Percentiles rank a stretch among this genome's conserved stretches.
These are phyloP conservation scores for Aureobasidium sp. DNA, from an alignment of 2,329 filamentous ascomycete species.

Conservation along the genomic window DNA sequence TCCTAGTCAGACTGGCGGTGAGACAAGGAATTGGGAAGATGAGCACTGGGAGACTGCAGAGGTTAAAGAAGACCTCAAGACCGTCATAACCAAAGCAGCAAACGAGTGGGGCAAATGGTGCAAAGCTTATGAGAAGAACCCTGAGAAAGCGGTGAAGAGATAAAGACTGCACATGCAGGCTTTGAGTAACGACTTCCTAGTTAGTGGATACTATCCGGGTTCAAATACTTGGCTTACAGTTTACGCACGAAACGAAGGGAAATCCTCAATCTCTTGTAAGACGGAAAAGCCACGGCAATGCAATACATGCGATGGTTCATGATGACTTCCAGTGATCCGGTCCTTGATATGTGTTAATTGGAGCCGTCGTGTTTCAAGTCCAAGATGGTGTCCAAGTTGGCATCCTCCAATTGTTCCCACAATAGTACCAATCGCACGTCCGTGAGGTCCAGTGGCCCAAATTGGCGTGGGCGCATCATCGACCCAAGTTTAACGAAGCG, in stretches of 20 bases:
- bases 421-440: background rate
- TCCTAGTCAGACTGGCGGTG: constrained; percentile 26
- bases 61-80: constrained; percentile 34
- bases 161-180: constrained; percentile 14
- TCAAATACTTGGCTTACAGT: background rate
- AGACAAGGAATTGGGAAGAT: constrained; percentile 34
- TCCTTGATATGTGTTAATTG: background rate
- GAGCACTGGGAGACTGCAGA: constrained; percentile 35
- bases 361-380: too few species aligned
- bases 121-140: constrained; percentile 30
- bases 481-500: too few species aligned
- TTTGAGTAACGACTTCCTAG: background rate
- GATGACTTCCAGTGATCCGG: background rate
- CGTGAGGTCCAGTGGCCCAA: background rate
- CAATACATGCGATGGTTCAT: background rate
- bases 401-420: too few species aligned
- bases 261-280: too few species aligned
- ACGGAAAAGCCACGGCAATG: too few species aligned
- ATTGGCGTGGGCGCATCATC: too few species aligned
- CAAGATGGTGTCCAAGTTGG: too few species aligned
- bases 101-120: constrained; percentile 35
- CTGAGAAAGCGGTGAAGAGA: constrained; percentile 32
- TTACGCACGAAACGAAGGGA: background rate
- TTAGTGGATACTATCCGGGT: background rate
- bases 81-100: constrained; percentile 32